Conservation (phyloP, 306 rosid genomes). For the Medicago arabica region DNA sequence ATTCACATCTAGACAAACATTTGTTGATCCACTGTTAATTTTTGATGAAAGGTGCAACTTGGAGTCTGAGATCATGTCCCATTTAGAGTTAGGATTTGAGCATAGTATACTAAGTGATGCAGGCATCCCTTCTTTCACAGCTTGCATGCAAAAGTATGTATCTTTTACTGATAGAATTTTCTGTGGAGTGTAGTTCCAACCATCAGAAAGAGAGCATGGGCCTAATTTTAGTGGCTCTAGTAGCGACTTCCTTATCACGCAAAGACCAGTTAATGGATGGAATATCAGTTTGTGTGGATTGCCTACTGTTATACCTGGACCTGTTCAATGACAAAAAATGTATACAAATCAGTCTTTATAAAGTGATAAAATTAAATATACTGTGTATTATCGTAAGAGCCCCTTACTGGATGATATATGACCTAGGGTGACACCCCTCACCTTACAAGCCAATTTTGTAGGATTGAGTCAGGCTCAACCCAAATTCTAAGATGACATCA, state of each 20-base stretch:
- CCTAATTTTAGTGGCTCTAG: slow-evolving; percentile 59
- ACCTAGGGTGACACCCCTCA: not conserved
- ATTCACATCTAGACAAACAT: slow-evolving; percentile 75
- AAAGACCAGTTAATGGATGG: slow-evolving; percentile 81
- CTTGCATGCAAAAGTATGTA: slow-evolving; percentile 75
- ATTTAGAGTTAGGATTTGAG: slow-evolving; percentile 50
- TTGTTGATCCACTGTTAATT: slow-evolving; percentile 42
- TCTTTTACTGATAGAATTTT: slow-evolving; percentile 56
- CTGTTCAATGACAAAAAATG: slow-evolving; percentile 30
- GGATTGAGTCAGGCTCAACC: no score
- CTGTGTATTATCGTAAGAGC: not conserved
- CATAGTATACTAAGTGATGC: slow-evolving; percentile 61
- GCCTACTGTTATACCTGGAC: slow-evolving; percentile 49
- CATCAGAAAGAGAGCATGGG: slow-evolving; percentile 61
- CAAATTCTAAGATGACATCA: no score
- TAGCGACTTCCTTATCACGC: slow-evolving; percentile 55
- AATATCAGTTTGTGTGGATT: slow-evolving; percentile 58
- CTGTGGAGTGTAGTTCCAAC: slow-evolving; percentile 63
- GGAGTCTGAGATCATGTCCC: slow-evolving; percentile 81
- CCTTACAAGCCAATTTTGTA: no score
- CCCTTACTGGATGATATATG: not conserved
- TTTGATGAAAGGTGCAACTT: slow-evolving; percentile 72
- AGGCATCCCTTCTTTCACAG: slow-evolving; percentile 49
- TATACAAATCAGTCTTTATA: not conserved
- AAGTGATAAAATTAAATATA: not conserved